Conservation (phyloP, 1,284 basidiomycete species). For the Sutorius eximius region DNA sequence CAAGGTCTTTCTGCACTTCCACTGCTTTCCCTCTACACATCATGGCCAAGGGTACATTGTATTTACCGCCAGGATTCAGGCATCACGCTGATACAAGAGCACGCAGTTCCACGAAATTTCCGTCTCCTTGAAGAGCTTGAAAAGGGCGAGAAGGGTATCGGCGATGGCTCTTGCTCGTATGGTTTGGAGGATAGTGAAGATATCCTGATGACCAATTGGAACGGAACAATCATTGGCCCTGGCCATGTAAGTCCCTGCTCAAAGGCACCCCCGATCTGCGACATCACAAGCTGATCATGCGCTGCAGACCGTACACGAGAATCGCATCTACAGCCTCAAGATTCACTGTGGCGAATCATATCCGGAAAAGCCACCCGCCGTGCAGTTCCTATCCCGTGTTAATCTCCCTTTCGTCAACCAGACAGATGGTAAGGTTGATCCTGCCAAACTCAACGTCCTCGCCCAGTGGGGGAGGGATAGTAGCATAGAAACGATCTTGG, state of each 20-base stretch:
- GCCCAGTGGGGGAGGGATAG: conserved; percentile 71
- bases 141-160: conserved; percentile 99
- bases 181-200: conserved; percentile 92
- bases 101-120: conserved; percentile 92
- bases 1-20: not conserved
- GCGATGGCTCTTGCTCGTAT: conserved; percentile 96
- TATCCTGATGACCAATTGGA: conserved; percentile 97
- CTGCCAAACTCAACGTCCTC: conserved; percentile 67
- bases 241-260: conserved; percentile 70
- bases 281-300: conserved; percentile 26
- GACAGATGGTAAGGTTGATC: conserved; percentile 76
- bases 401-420: conserved; percentile 93
- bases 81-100: not conserved
- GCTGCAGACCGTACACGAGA: conserved; percentile 90
- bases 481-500: conserved; percentile 86
- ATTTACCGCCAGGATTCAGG: not conserved
- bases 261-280: conserved; percentile 10
- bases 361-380: conserved; percentile 77
- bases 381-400: conserved; percentile 87
- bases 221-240: conserved; percentile 97
- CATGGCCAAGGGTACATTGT: conserved; percentile 61
- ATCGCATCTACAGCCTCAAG: conserved; percentile 95
- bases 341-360: conserved; percentile 85
- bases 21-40: conserved; percentile 18
- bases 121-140: conserved; percentile 96